These are phyloP conservation scores for Aschersonia sp. DNA, from an alignment of 2,329 filamentous ascomycete species.

Conservation along the genomic window DNA sequence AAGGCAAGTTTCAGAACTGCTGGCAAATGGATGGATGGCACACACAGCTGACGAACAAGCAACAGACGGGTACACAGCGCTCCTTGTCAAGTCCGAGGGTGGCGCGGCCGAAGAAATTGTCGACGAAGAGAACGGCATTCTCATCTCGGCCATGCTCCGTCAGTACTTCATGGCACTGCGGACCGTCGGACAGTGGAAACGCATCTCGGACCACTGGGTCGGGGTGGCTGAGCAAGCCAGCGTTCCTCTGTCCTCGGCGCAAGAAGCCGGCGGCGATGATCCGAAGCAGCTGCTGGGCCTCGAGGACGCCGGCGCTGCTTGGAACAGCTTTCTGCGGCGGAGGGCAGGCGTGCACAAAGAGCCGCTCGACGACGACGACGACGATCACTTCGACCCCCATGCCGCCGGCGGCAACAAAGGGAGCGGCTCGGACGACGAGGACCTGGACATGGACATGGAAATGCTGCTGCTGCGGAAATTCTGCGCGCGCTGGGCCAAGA, in stretches of 20 bases:
- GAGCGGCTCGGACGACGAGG: slow-evolving; percentile 15
- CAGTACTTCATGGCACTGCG: slow-evolving; percentile 86
- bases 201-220: slow-evolving; percentile 57
- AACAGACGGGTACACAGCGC: slow-evolving; percentile 59
- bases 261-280: slow-evolving; percentile 7
- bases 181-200: slow-evolving; percentile 66
- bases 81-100: slow-evolving; percentile 64
- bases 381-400: slow-evolving; percentile 24
- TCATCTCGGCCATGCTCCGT: slow-evolving; percentile 74
- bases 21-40: not conserved
- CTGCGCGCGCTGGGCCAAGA: slow-evolving; percentile 57
- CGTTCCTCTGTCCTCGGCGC: slow-evolving; percentile 12
- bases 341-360: slow-evolving; percentile 18
- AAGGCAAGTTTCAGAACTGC: slow-evolving; percentile 24
- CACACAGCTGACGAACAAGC: not conserved
- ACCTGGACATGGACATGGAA: slow-evolving; percentile 33
- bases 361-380: slow-evolving; percentile 22
- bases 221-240: slow-evolving; percentile 48
- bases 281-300: too few species aligned
- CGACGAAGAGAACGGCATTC: slow-evolving; percentile 71
- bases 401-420: slow-evolving; percentile 11
- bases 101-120: slow-evolving; percentile 66
- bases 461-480: slow-evolving; percentile 54
- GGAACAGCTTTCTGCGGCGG: slow-evolving; percentile 21
- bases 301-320: slow-evolving; percentile 14